Conservation (phyloP, 2,329 filamentous ascomycete genomes). For the Aureobasidium pullulans region DNA sequence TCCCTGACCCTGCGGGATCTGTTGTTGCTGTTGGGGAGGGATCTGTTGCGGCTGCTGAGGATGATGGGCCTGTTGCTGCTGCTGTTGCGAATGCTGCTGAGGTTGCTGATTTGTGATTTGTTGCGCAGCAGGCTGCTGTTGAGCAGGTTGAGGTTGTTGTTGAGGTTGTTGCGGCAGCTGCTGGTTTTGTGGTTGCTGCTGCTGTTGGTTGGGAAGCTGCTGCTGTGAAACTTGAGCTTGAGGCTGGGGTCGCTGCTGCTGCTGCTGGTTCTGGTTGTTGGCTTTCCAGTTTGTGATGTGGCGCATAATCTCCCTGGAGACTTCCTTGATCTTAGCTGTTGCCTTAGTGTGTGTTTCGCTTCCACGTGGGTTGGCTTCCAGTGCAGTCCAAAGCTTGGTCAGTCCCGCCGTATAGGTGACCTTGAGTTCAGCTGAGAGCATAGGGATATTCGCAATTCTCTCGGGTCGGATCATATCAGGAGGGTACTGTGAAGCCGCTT, state of each 20-base stretch:
- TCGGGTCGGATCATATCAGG: conserved; percentile 18
- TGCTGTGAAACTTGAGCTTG: conserved; percentile 5
- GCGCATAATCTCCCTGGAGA: conserved; percentile 15
- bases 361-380: conserved; percentile 13
- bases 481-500: neutral
- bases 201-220: conserved; percentile 3
- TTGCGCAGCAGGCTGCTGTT: conserved; percentile 14
- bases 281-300: conserved; percentile 13
- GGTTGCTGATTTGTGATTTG: conserved; percentile 17
- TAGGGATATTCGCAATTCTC: conserved; percentile 15
- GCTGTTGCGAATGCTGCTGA: conserved; percentile 19
- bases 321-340: conserved; percentile 18
- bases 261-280: conserved; percentile 4
- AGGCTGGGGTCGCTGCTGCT: neutral
- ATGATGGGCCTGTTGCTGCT: conserved; percentile 15
- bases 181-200: conserved; percentile 15
- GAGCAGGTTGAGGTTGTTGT: conserved; percentile 14
- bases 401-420: conserved; percentile 12
- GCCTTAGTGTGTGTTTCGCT: conserved; percentile 17
- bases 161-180: conserved; percentile 15
- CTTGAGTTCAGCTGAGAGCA: conserved; percentile 14
- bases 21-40: conserved; percentile 20
- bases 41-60: conserved; percentile 15
- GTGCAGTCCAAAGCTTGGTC: conserved; percentile 15
- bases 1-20: conserved; percentile 22